phyloP scores from a whole-genome alignment of 164 flowering plant species.

The Echeveria elegans region DNA sequence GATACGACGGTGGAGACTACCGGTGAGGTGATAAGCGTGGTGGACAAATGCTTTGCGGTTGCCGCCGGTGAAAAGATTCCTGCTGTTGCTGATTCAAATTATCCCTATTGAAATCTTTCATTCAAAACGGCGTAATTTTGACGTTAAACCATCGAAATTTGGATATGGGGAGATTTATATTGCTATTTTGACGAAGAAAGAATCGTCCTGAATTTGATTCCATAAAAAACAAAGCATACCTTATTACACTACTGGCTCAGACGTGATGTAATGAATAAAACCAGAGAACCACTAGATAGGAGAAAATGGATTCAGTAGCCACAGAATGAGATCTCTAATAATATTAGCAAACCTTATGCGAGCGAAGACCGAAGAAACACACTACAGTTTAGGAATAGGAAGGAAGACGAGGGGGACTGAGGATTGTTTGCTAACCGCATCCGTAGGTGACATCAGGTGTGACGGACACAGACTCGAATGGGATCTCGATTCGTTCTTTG shows the following conservation, averaged over 20 bases:
- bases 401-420: not conserved
- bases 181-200: no score
- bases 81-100: no score
- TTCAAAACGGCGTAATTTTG: no score
- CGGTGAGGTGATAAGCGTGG: slow-evolving; percentile 12
- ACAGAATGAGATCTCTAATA: not conserved
- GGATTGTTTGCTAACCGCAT: slow-evolving; percentile 40
- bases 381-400: not conserved
- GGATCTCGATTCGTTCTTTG: slow-evolving; percentile 82
- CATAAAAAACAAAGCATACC: no score
- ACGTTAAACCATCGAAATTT: no score
- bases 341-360: not conserved
- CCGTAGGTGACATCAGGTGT: slow-evolving; percentile 76
- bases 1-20: slow-evolving; percentile 30
- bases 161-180: no score
- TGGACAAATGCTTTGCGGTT: slow-evolving; percentile 2
- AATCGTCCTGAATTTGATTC: no score
- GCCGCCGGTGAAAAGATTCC: not conserved
- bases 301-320: not conserved
- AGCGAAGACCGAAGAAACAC: not conserved
- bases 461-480: slow-evolving; percentile 47
- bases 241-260: not conserved
- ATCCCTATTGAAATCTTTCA: no score
- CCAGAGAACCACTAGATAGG: not conserved
- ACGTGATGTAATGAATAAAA: not conserved